Conservation (phyloP, 192 early-diverging fungal species). For the Neocallimastix lanati region DNA sequence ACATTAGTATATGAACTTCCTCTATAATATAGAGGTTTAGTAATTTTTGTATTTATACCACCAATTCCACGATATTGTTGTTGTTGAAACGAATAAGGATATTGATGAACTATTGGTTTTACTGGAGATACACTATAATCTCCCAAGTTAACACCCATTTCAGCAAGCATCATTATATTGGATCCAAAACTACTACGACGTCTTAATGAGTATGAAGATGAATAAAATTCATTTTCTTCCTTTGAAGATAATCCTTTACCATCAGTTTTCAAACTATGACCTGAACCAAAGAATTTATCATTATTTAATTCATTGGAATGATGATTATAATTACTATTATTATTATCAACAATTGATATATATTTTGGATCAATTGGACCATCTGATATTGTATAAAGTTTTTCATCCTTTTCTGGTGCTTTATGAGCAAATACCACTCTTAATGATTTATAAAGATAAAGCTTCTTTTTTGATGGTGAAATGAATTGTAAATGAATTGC, state of each 20-base stretch:
- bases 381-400: slow-evolving; percentile 34
- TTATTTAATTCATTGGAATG: neutral
- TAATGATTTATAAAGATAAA: slow-evolving; percentile 44
- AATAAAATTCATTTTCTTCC: neutral
- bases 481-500: slow-evolving; percentile 61
- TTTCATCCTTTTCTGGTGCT: slow-evolving; percentile 42
- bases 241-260: neutral
- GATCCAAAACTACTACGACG: neutral
- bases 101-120: neutral
- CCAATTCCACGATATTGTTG: neutral
- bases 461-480: slow-evolving; percentile 24
- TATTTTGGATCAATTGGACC: slow-evolving; percentile 33
- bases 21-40: neutral
- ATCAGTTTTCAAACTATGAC: neutral
- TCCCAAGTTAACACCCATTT: neutral
- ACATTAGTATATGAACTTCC: no score
- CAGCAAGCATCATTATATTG: neutral
- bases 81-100: neutral
- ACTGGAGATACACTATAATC: neutral
- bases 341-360: slow-evolving; percentile 15
- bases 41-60: neutral
- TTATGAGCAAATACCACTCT: slow-evolving; percentile 59
- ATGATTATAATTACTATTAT: neutral
- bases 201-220: neutral
- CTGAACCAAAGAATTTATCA: neutral